Evolutionary conservation across 331 rosid species (phyloP).

Genomic region (Pyracantha coccinea): DNA sequence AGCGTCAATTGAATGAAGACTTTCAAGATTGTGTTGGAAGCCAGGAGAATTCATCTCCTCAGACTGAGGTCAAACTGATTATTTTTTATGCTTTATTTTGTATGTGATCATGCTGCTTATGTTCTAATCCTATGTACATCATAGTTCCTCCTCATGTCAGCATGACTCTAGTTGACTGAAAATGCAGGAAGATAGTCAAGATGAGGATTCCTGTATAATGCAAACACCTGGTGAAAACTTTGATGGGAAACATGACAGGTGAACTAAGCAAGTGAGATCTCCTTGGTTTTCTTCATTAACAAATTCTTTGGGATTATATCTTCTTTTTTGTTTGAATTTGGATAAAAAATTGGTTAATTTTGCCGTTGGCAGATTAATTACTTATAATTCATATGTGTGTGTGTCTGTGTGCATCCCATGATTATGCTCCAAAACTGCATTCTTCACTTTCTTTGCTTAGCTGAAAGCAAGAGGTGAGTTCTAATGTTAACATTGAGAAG

Average conservation of each 20-base stretch:
- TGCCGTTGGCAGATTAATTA: neutral
- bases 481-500: neutral
- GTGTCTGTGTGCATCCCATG: neutral
- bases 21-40: conserved; percentile 90
- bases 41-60: conserved; percentile 51
- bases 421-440: neutral
- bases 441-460: no score
- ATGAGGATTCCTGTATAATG: conserved; percentile 33
- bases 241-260: conserved; percentile 90
- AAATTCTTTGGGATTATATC: neutral
- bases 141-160: conserved; percentile 1
- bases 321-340: neutral
- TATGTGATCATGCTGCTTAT: conserved; percentile 1
- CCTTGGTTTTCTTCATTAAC: conserved; percentile 34
- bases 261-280: conserved; percentile 98
- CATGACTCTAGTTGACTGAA: conserved; percentile 17
- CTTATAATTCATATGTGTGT: no score
- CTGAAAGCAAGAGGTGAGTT: neutral
- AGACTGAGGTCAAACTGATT: conserved; percentile 40
- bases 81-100: neutral
- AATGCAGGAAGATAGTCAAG: conserved; percentile 62
- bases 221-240: conserved; percentile 42
- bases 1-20: conserved; percentile 58
- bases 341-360: neutral
- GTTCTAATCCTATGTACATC: neutral